Evolutionary conservation across 306 rosid genomes (phyloP).

Genomic region (Cucurbita moschata): DNA sequence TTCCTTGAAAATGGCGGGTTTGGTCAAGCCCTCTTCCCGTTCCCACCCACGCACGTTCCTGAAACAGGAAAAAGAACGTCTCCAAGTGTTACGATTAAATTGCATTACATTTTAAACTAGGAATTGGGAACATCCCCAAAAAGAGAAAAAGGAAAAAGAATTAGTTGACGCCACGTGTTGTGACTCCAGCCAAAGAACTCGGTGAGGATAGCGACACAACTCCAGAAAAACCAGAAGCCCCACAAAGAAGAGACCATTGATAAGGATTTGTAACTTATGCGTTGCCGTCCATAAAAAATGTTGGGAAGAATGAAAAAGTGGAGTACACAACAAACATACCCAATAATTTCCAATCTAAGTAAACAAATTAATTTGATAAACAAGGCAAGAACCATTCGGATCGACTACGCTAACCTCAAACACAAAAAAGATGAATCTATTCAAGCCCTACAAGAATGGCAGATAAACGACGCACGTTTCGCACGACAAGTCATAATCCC

Average conservation of each 20-base stretch:
- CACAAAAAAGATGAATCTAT: neutral
- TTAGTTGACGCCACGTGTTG: neutral
- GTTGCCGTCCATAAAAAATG: neutral
- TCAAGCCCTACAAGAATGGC: neutral
- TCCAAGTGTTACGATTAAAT: neutral
- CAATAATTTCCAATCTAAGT: neutral
- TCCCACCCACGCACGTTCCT: constrained; percentile 4
- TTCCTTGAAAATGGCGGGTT: neutral
- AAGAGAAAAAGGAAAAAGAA: neutral
- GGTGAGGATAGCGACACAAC: neutral
- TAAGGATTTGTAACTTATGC: neutral
- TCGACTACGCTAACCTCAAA: neutral
- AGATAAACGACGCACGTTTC: neutral
- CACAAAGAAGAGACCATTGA: neutral
- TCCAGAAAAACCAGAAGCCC: neutral
- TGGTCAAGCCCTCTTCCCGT: constrained; percentile 2
- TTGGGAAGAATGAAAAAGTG: neutral
- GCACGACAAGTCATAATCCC: neutral
- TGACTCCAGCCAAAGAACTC: neutral
- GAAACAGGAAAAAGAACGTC: neutral
- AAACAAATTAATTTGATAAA: neutral
- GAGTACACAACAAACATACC: neutral
- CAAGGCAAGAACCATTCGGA: neutral
- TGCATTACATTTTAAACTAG: neutral
- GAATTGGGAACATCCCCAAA: neutral